Evolutionary conservation across 148 eudicot species (phyloP), one percentile per base, ranked within the genome.

Genomic region (Polygonum maritimum): DNA sequence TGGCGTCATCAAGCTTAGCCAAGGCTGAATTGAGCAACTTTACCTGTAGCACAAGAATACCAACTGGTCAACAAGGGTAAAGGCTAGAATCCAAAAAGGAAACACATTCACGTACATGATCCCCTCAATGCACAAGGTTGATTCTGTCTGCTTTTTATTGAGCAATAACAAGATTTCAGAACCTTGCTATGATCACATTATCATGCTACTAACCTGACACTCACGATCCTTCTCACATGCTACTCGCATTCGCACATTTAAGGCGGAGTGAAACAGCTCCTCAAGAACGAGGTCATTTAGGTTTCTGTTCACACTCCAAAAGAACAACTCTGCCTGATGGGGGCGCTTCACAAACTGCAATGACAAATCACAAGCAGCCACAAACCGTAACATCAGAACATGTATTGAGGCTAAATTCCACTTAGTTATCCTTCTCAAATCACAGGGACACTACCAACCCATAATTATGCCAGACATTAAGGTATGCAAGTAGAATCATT

Each of bases 191-290:
- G 13, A 60, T 60, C 10, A 7, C 7, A 7, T 31, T 26, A 26
- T 26, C 31, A 26, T 33, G 69, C 18, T 55, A 48, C 81, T 33
- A 80, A 94, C 97, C 92, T 94, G 94, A 49, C 86, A 88, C 35
- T 81, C 89, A 76, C 80, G 87, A 26, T 90, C 97, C 51, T 80
- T 75, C 86, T 91, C 98, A 48, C 80, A 74, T 38, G 86, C 80
- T 70, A 55, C 58, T 39, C 98, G 84, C n/a, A 94, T 58, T 75
- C 79, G 81, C 80, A 94, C 78, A 87, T 94, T 94, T 67, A 92
- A 84, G 52, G 89, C 97, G 80, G 93, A 88, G 81, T 94, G 98
- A 81, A 84, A 90, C 84, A 92, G 84, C 80, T 94, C 98, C 84
- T 94, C 93, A 75, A 94, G 79, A 85, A 91, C 85, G 70, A 85